Percentiles rank a stretch among this genome's conserved stretches.
These are phyloP conservation scores for Omphalea diandra DNA, from an alignment of 441 rosid genomes.

Conservation along the genomic window DNA sequence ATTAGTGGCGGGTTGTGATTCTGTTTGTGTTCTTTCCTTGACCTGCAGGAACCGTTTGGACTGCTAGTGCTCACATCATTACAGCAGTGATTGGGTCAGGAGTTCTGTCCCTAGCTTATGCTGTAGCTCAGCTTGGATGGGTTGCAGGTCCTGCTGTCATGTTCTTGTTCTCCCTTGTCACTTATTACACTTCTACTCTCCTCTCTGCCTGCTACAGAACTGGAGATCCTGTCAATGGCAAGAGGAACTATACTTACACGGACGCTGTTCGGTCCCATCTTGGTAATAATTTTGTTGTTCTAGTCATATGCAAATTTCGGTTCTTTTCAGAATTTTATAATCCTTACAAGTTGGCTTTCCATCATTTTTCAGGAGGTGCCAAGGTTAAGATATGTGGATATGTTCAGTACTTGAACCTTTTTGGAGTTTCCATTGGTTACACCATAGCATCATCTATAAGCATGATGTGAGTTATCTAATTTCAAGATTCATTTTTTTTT, in stretches of 20 bases:
- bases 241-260: conserved; percentile 80
- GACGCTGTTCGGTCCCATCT: conserved; percentile 68
- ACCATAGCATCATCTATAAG: conserved; percentile 83
- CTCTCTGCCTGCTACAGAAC: conserved; percentile 71
- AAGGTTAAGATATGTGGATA: conserved; percentile 64
- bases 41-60: conserved; percentile 66
- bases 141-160: conserved; percentile 75
- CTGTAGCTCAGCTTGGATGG: conserved; percentile 90
- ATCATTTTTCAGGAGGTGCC: conserved; percentile 51
- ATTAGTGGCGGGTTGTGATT: background rate
- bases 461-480: conserved; percentile 61
- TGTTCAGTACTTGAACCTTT: conserved; percentile 70
- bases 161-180: conserved; percentile 69
- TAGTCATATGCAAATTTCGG: background rate
- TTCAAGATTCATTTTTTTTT: background rate
- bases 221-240: conserved; percentile 64
- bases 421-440: conserved; percentile 85
- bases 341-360: background rate
- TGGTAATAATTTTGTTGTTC: conserved; percentile 33
- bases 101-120: conserved; percentile 80
- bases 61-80: conserved; percentile 81
- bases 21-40: background rate
- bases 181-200: conserved; percentile 68
- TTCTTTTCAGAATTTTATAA: background rate
- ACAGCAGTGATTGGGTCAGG: conserved; percentile 93